Percentiles rank a stretch among this genome's conserved stretches.
These are phyloP conservation scores for Phytophthora foliorum DNA, from an alignment of 352 stramenopile species.

Conservation along the genomic window DNA sequence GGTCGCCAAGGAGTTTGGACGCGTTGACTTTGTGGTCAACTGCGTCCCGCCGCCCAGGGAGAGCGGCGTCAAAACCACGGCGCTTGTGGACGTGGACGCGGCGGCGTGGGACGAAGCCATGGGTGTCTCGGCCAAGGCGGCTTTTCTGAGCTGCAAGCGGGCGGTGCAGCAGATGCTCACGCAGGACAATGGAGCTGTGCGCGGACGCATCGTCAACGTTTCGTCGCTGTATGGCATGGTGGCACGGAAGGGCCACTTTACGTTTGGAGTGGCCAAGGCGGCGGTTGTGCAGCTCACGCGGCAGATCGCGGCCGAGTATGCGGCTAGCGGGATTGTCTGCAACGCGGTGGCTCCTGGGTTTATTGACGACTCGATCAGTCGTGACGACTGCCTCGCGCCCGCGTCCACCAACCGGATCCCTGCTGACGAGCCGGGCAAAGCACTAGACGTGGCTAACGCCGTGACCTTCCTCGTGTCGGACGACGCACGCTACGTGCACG, in stretches of 20 bases:
- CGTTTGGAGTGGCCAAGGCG: slow-evolving; percentile 72
- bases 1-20: slow-evolving; percentile 56
- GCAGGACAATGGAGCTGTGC: slow-evolving; percentile 64
- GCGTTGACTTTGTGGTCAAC: slow-evolving; percentile 83
- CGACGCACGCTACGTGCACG: slow-evolving; percentile 72
- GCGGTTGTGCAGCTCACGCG: slow-evolving; percentile 73
- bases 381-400: slow-evolving; percentile 63
- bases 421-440: slow-evolving; percentile 63
- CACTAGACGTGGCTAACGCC: slow-evolving; percentile 71
- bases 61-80: slow-evolving; percentile 41
- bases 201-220: slow-evolving; percentile 74
- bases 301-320: slow-evolving; percentile 72
- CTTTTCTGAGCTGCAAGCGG: slow-evolving; percentile 79
- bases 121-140: slow-evolving; percentile 67
- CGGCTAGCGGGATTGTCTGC: slow-evolving; percentile 65
- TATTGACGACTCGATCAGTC: slow-evolving; percentile 73
- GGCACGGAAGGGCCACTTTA: slow-evolving; percentile 67
- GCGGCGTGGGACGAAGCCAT: slow-evolving; percentile 67
- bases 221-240: slow-evolving; percentile 72
- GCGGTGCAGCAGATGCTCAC: slow-evolving; percentile 68
- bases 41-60: slow-evolving; percentile 52
- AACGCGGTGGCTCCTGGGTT: slow-evolving; percentile 68
- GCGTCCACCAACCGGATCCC: slow-evolving; percentile 59
- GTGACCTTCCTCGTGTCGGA: slow-evolving; percentile 78
- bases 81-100: slow-evolving; percentile 54